Conservation (phyloP, 345 rosid species). For the Heritiera fomes region DNA sequence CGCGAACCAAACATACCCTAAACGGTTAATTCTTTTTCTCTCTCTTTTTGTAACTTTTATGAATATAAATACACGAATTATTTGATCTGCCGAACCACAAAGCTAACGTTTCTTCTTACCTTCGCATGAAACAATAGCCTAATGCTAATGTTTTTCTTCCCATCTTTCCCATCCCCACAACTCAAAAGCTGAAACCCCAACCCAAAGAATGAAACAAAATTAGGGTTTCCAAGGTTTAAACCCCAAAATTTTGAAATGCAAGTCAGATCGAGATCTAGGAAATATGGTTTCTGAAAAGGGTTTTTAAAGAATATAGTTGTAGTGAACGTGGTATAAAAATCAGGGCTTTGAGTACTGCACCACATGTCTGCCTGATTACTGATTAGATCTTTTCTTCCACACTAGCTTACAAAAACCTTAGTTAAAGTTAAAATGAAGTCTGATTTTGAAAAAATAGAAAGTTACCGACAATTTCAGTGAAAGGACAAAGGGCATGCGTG, state of each 20-base stretch:
- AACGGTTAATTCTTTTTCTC: too few species aligned
- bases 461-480: constrained; percentile 14
- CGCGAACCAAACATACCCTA: too few species aligned
- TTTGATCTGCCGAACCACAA: too few species aligned
- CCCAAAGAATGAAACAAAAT: not conserved
- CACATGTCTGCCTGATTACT: not conserved
- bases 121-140: too few species aligned
- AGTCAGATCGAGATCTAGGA: not conserved
- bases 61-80: too few species aligned
- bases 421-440: constrained; percentile 8
- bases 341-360: constrained; percentile 14
- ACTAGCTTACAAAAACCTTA: constrained; percentile 28
- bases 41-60: too few species aligned
- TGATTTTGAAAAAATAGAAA: not conserved
- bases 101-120: too few species aligned
- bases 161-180: not conserved
- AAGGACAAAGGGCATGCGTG: not conserved
- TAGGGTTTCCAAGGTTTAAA: not conserved
- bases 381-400: constrained; percentile 19
- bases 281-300: not conserved
- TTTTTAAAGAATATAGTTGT: not conserved
- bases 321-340: not conserved
- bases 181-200: not conserved
- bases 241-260: not conserved
- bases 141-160: too few species aligned